A percentile compares a stretch with the other conserved stretches of the same genome.
Conservation (phyloP, 2,329 filamentous ascomycete genomes). For the Ilyonectria sp. region DNA sequence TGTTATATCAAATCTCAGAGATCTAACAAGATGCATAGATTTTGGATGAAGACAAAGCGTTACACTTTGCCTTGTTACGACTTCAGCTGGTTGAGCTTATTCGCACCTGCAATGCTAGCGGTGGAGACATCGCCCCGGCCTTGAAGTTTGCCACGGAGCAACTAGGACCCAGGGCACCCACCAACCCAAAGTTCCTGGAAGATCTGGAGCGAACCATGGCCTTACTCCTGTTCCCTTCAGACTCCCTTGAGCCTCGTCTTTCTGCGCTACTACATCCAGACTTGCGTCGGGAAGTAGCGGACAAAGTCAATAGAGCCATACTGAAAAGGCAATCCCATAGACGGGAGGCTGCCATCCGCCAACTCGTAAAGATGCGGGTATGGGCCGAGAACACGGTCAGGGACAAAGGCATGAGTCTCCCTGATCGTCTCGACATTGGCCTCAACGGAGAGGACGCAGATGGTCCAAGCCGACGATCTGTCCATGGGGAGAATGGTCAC, state of each 20-base stretch:
- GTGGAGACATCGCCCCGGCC: conserved; percentile 83
- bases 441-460: conserved; percentile 56
- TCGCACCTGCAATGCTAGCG: conserved; percentile 76
- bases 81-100: conserved; percentile 97
- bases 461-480: conserved; percentile 39
- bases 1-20: neutral
- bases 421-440: conserved; percentile 56
- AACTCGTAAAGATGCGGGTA: conserved; percentile 84
- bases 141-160: conserved; percentile 90
- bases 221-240: conserved; percentile 88
- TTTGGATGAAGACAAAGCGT: conserved; percentile 83
- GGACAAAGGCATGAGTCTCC: conserved; percentile 50
- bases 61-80: conserved; percentile 92
- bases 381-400: conserved; percentile 83
- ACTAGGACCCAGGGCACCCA: conserved; percentile 88
- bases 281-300: conserved; percentile 87
- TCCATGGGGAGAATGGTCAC: conserved; percentile 57
- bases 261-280: conserved; percentile 83
- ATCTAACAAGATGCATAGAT: conserved; percentile 72
- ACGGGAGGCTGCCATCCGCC: conserved; percentile 85
- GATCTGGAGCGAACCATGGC: conserved; percentile 95
- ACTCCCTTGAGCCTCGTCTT: conserved; percentile 82
- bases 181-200: conserved; percentile 83
- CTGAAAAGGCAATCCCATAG: conserved; percentile 79
- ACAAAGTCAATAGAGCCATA: conserved; percentile 90